Evolutionary conservation across 2,329 filamentous ascomycete species (phyloP).

Genomic region (Coniochaeta sp.): DNA sequence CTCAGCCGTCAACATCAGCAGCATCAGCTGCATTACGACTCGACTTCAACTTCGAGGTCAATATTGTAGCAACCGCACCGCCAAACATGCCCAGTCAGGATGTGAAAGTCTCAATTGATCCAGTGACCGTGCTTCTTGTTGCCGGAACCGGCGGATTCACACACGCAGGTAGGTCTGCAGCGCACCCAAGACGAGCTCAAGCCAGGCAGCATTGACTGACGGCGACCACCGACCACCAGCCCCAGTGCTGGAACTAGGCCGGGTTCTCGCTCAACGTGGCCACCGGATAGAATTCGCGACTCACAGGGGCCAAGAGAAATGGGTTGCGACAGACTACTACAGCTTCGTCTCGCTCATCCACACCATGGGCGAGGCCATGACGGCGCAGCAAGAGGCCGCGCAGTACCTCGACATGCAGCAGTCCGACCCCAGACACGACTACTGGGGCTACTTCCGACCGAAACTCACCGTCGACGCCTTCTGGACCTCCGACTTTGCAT

Average conservation of each 20-base stretch:
- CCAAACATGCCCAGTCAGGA: background rate
- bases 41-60: background rate
- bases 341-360: background rate
- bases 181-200: background rate
- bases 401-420: slow-evolving; percentile 1
- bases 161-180: background rate
- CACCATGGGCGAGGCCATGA: background rate
- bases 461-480: slow-evolving; percentile 6
- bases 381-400: background rate
- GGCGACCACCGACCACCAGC: background rate
- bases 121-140: background rate
- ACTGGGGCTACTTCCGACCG: background rate
- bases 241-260: background rate
- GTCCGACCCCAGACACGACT: background rate
- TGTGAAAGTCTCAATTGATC: background rate
- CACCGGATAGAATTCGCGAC: background rate
- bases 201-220: background rate
- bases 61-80: background rate
- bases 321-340: background rate
- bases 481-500: slow-evolving; percentile 7
- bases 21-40: no score
- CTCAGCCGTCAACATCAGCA: no score
- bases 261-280: background rate
- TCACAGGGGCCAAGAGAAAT: slow-evolving; percentile 1
- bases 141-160: background rate